Percentiles rank a stretch among this genome's conserved stretches.
Conservation (phyloP, 2,329 filamentous ascomycete species). For the Coniochaeta sp. region DNA sequence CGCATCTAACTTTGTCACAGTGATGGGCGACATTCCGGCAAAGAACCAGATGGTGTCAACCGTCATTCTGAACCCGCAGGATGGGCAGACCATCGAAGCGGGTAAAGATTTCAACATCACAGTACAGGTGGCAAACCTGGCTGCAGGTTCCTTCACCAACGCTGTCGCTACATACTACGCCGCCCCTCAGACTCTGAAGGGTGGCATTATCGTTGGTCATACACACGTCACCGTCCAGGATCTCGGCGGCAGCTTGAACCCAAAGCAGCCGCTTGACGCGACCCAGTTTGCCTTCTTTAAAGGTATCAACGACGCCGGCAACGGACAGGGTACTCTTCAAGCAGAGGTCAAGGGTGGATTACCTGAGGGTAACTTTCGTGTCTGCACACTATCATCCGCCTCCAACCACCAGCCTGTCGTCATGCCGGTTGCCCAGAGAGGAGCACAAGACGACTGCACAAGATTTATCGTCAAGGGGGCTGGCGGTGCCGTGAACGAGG, state of each 20-base stretch:
- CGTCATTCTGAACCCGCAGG: slow-evolving; percentile 37
- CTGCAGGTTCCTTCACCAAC: slow-evolving; percentile 43
- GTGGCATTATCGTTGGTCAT: slow-evolving; percentile 32
- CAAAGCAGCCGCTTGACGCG: slow-evolving; percentile 28
- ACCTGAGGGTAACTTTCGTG: slow-evolving; percentile 38
- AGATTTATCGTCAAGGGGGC: slow-evolving; percentile 23
- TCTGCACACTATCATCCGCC: slow-evolving; percentile 42
- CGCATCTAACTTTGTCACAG: slow-evolving; percentile 9
- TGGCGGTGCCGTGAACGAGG: slow-evolving; percentile 1
- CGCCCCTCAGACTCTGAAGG: slow-evolving; percentile 42
- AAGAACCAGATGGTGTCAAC: slow-evolving; percentile 45
- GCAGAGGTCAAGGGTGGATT: slow-evolving; percentile 37
- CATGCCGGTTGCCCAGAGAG: slow-evolving; percentile 49
- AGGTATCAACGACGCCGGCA: slow-evolving; percentile 44
- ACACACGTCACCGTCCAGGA: slow-evolving; percentile 45
- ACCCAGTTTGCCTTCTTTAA: slow-evolving; percentile 46
- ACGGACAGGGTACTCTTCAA: slow-evolving; percentile 35
- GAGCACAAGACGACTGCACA: slow-evolving; percentile 44
- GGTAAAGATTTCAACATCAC: slow-evolving; percentile 37
- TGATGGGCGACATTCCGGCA: slow-evolving; percentile 49
- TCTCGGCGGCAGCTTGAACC: slow-evolving; percentile 22
- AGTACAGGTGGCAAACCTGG: slow-evolving; percentile 39
- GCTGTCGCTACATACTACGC: slow-evolving; percentile 45
- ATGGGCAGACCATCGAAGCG: slow-evolving; percentile 28
- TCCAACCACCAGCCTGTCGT: slow-evolving; percentile 48